Conservation (phyloP, 2,329 filamentous ascomycete genomes). For the Neurospora crassa region DNA sequence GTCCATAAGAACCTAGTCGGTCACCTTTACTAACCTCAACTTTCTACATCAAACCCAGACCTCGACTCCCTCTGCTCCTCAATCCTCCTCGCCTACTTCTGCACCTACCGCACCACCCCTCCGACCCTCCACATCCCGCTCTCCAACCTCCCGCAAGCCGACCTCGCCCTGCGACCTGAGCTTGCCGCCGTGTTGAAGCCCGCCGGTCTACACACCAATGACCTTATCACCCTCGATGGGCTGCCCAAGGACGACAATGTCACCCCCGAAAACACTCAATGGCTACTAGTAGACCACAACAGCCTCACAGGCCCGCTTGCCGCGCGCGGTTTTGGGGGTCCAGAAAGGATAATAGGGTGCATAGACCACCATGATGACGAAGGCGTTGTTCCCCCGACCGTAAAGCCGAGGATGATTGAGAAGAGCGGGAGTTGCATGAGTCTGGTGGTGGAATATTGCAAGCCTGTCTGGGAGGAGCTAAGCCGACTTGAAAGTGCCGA, state of each 20-base stretch:
- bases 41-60: constrained; percentile 37
- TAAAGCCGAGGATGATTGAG: constrained; percentile 50
- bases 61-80: constrained; percentile 73
- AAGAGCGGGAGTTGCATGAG: constrained; percentile 66
- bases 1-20: too few relatives aligned
- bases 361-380: constrained; percentile 79
- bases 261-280: constrained; percentile 47
- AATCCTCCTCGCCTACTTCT: constrained; percentile 64
- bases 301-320: constrained; percentile 53
- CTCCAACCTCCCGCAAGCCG: constrained; percentile 57
- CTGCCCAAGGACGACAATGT: constrained; percentile 29
- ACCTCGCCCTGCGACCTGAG: constrained; percentile 65
- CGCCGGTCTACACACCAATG: constrained; percentile 46
- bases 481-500: constrained; percentile 26
- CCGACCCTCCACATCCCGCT: constrained; percentile 58
- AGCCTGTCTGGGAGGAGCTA: constrained; percentile 46
- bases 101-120: constrained; percentile 39
- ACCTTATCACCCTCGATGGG: constrained; percentile 55
- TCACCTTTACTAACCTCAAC: too few relatives aligned
- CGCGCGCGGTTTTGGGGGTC: constrained; percentile 30
- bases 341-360: constrained; percentile 45
- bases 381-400: constrained; percentile 35
- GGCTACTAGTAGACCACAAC: constrained; percentile 77
- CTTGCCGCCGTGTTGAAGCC: constrained; percentile 54
- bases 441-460: constrained; percentile 53